Conservation (phyloP, 73 alveolate genomes). For the Stentor roeselii region DNA sequence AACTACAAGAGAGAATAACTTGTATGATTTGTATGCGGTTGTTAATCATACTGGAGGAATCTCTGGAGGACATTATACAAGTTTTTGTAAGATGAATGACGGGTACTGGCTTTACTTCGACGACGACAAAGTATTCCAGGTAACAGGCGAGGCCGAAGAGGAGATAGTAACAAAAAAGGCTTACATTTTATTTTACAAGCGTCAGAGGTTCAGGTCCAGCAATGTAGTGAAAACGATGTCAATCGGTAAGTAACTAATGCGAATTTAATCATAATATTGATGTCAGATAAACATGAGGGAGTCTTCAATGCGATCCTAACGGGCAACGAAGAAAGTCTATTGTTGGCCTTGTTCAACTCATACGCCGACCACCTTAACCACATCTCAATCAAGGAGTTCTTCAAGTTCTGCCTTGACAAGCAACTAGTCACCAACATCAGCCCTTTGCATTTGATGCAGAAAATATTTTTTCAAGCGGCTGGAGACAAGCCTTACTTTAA, state of each 20-base stretch:
- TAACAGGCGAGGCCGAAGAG: constrained; percentile 4
- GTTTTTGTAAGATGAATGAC: background rate
- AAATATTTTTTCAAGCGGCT: constrained; percentile 37
- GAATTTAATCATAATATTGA: background rate
- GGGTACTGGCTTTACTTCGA: constrained; percentile 13
- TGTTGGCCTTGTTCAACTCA: background rate
- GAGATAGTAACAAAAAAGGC: constrained; percentile 25
- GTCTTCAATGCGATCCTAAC: background rate
- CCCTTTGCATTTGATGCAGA: constrained; percentile 49
- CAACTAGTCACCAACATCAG: constrained; percentile 47
- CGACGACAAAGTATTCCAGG: constrained; percentile 7
- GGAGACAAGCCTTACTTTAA: constrained; percentile 30
- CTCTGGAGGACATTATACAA: constrained; percentile 20
- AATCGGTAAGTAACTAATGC: too few relatives aligned
- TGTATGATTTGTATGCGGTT: constrained; percentile 28
- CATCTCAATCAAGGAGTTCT: background rate
- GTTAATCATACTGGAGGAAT: constrained; percentile 25
- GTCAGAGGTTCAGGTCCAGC: constrained; percentile 13
- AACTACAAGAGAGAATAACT: constrained; percentile 1
- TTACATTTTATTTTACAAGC: constrained; percentile 15
- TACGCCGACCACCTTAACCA: background rate
- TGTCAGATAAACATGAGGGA: background rate
- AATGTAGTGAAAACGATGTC: constrained; percentile 23
- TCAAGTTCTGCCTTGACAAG: background rate
- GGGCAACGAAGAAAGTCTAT: background rate